Conservation (phyloP, 768 basidiomycete genomes). For the Saitozyma podzolica region DNA sequence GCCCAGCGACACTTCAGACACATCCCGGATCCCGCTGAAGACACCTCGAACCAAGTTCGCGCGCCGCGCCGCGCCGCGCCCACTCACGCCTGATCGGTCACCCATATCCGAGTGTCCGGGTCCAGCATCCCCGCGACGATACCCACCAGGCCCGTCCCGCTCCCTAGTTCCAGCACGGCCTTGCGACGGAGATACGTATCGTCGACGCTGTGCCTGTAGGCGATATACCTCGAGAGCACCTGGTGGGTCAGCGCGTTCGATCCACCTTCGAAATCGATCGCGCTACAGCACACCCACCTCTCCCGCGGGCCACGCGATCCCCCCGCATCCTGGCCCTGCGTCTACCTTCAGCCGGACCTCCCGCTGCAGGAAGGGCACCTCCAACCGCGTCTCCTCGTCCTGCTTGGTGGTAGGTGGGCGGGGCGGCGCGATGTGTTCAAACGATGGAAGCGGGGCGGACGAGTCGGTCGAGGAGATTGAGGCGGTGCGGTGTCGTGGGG, state of each 20-base stretch:
- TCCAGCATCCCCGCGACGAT: conserved; percentile 73
- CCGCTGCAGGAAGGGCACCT: conserved; percentile 23
- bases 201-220: conserved; percentile 54
- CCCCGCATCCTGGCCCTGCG: conserved; percentile 84
- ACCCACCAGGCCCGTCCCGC: conserved; percentile 91
- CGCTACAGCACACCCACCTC: conserved; percentile 60
- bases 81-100: conserved; percentile 89
- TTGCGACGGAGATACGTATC: conserved; percentile 60
- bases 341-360: conserved; percentile 63
- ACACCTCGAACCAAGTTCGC: too few species aligned
- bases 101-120: conserved; percentile 61
- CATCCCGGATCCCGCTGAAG: too few species aligned
- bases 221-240: conserved; percentile 77
- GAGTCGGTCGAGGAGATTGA: conserved; percentile 36
- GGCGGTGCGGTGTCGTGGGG: conserved; percentile 14
- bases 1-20: too few species aligned
- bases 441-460: conserved; percentile 26
- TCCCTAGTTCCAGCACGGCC: conserved; percentile 77
- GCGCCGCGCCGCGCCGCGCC: neutral
- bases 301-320: conserved; percentile 89
- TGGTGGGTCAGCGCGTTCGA: conserved; percentile 46
- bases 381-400: conserved; percentile 33
- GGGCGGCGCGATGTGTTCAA: conserved; percentile 36
- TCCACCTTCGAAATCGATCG: neutral
- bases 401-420: conserved; percentile 41